Percentiles rank a stretch among this genome's conserved stretches.
These are phyloP conservation scores for Lasiodiplodia sp. DNA, from an alignment of 2,329 filamentous ascomycete species.

Conservation along the genomic window DNA sequence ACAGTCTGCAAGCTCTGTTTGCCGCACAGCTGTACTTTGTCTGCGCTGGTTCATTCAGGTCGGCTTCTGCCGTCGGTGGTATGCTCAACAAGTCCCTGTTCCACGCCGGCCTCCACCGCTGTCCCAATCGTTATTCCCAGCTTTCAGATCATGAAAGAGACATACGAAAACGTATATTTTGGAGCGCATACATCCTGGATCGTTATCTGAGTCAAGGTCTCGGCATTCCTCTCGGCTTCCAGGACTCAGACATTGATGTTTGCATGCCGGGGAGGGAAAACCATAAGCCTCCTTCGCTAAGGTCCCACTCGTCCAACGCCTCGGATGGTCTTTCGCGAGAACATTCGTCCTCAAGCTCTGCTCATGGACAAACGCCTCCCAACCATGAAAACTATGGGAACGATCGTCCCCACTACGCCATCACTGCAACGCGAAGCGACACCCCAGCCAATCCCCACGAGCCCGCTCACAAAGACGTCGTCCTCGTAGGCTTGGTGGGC, in stretches of 20 bases:
- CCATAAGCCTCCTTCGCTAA: conserved; percentile 43
- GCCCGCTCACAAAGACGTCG: conserved; percentile 21
- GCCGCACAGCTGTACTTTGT: conserved; percentile 63
- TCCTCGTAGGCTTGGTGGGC: conserved; percentile 25
- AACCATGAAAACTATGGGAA: background rate
- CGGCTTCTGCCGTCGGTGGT: conserved; percentile 63
- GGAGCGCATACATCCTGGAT: conserved; percentile 64
- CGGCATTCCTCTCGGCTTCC: conserved; percentile 62
- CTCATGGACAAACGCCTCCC: background rate
- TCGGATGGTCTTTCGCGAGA: background rate
- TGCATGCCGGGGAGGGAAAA: conserved; percentile 60
- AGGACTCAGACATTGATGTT: conserved; percentile 66
- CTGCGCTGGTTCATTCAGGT: conserved; percentile 64
- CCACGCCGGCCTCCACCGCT: conserved; percentile 66
- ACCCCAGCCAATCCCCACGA: background rate
- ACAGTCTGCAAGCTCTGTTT: conserved; percentile 56
- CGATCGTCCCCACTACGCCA: background rate
- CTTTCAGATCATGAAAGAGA: conserved; percentile 57
- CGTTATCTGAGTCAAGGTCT: conserved; percentile 64
- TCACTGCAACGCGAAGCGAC: background rate
- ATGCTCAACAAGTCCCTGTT: conserved; percentile 63
- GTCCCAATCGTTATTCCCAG: conserved; percentile 60
- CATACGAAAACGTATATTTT: conserved; percentile 62
- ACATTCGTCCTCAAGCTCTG: background rate
- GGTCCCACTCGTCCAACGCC: conserved; percentile 29